These are phyloP conservation scores for Pichia thaimueangensis DNA, from an alignment of 805 yeast species.

Conservation along the genomic window DNA sequence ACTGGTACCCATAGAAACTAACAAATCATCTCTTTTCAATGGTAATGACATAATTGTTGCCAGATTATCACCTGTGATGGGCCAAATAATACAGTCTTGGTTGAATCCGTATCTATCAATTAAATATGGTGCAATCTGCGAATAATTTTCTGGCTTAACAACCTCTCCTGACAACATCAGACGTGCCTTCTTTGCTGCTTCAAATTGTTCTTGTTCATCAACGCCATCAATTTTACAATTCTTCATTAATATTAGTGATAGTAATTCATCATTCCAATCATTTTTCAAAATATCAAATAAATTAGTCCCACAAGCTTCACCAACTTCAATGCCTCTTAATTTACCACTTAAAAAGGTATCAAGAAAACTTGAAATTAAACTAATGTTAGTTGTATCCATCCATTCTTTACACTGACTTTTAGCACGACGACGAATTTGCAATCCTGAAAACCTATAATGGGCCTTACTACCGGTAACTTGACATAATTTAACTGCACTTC, in stretches of 20 bases:
- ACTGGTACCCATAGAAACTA: constrained; percentile 85
- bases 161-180: constrained; percentile 46
- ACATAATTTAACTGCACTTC: constrained; percentile 58
- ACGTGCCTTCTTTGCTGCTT: constrained; percentile 37
- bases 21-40: constrained; percentile 63
- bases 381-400: constrained; percentile 51
- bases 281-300: constrained; percentile 62
- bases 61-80: constrained; percentile 88
- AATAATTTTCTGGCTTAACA: constrained; percentile 42
- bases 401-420: constrained; percentile 47
- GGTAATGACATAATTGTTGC: constrained; percentile 86
- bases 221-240: constrained; percentile 38
- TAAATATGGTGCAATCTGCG: constrained; percentile 55
- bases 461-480: constrained; percentile 77
- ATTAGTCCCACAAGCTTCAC: constrained; percentile 94
- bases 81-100: constrained; percentile 50
- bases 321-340: constrained; percentile 62
- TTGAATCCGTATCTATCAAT: constrained; percentile 57
- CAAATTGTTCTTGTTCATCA: constrained; percentile 18
- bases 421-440: constrained; percentile 76
- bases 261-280: constrained; percentile 49
- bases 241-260: constrained; percentile 49
- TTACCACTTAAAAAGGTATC: constrained; percentile 65
- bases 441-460: constrained; percentile 84
- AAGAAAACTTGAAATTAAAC: constrained; percentile 73